Conservation (phyloP, 495 filamentous ascomycete genomes). For the Hyaloscypha variabilis region DNA sequence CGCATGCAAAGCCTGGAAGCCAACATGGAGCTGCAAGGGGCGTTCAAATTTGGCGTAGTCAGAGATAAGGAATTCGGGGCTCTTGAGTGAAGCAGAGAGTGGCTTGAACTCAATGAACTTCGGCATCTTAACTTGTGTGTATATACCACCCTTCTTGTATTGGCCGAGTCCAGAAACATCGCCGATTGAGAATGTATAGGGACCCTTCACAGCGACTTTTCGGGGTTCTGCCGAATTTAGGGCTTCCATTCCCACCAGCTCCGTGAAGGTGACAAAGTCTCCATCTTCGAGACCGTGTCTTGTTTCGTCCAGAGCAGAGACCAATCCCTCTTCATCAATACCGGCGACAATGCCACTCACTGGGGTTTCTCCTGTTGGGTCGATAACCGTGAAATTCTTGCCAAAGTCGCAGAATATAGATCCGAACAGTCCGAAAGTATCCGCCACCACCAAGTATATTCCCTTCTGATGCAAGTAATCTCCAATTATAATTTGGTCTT, state of each 20-base stretch:
- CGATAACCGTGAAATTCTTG: slow-evolving; percentile 84
- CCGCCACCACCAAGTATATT: slow-evolving; percentile 84
- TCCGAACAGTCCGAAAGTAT: slow-evolving; percentile 93
- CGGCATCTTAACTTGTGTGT: slow-evolving; percentile 96
- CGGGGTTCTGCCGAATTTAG: slow-evolving; percentile 81
- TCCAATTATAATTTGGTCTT: slow-evolving; percentile 78
- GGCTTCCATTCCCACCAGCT: slow-evolving; percentile 90
- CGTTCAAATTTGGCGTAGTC: slow-evolving; percentile 98
- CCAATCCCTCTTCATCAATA: slow-evolving; percentile 85
- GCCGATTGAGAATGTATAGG: slow-evolving; percentile 96
- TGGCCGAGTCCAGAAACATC: slow-evolving; percentile 84
- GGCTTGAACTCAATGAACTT: slow-evolving; percentile 90
- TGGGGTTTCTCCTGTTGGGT: slow-evolving; percentile 88
- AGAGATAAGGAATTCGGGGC: slow-evolving; percentile 87
- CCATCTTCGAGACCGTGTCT: slow-evolving; percentile 96
- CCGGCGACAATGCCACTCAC: slow-evolving; percentile 87
- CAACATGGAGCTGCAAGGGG: slow-evolving; percentile 87
- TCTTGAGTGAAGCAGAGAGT: slow-evolving; percentile 72
- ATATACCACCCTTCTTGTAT: slow-evolving; percentile 88
- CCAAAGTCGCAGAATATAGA: slow-evolving; percentile 98
- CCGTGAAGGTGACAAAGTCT: slow-evolving; percentile 92
- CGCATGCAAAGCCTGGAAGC: slow-evolving; percentile 87
- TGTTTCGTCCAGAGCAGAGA: slow-evolving; percentile 94
- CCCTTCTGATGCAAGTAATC: slow-evolving; percentile 92
- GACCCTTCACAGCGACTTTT: slow-evolving; percentile 91